These are phyloP conservation scores for Magnolia changhungtana DNA, from an alignment of 164 flowering plant species.

Conservation along the genomic window DNA sequence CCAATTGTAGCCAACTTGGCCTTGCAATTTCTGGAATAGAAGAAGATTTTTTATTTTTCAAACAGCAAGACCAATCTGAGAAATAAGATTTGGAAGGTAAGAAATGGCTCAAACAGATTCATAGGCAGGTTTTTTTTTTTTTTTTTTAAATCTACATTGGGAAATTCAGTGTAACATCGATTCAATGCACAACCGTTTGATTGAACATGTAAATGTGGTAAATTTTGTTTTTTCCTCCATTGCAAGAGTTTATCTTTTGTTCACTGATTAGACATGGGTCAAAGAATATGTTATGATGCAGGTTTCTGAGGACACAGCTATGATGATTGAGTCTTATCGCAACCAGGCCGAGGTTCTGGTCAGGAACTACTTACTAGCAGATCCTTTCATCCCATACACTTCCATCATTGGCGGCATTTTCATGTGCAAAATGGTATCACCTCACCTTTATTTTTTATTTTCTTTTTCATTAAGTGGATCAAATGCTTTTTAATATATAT, in stretches of 20 bases:
- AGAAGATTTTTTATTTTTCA: background rate
- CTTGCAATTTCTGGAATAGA: background rate
- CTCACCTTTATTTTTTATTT: constrained; percentile 4
- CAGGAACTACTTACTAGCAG: constrained; percentile 61
- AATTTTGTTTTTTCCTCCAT: background rate
- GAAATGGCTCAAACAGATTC: background rate
- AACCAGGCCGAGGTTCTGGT: constrained; percentile 64
- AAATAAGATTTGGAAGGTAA: background rate
- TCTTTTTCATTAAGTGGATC: background rate
- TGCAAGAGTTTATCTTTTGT: background rate
- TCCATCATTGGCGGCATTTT: constrained; percentile 71
- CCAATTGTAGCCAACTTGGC: background rate
- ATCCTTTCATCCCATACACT: constrained; percentile 72
- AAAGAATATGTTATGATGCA: constrained; percentile 28
- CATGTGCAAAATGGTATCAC: constrained; percentile 74
- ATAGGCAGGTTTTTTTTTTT: background rate
- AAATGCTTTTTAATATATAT: no score
- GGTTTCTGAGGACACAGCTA: constrained; percentile 32
- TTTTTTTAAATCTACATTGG: background rate
- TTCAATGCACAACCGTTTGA: background rate
- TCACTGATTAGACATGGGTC: constrained; percentile 15
- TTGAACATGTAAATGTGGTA: background rate
- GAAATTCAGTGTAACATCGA: background rate
- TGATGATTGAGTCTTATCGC: constrained; percentile 58
- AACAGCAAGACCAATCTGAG: background rate